These are phyloP conservation scores for Epichloe sibirici DNA, from an alignment of 2,329 filamentous ascomycete genomes.

Conservation along the genomic window DNA sequence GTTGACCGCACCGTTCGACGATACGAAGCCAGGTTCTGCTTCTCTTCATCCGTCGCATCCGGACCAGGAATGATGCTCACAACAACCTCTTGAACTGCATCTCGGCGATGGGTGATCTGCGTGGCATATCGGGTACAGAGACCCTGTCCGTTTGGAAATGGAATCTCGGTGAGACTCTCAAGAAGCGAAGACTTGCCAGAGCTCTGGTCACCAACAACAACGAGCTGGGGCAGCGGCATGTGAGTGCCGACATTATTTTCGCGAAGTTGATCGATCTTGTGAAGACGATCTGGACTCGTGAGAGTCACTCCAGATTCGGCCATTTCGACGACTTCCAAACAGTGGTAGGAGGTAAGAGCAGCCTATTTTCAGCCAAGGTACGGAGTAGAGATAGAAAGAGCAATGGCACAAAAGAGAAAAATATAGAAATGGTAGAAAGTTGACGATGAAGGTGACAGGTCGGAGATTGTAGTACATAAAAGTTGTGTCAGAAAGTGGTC, in stretches of 20 bases:
- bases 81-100: conserved; percentile 23
- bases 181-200: conserved; percentile 79
- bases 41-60: conserved; percentile 6
- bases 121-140: conserved; percentile 39
- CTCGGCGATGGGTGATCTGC: conserved; percentile 11
- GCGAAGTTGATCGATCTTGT: conserved; percentile 29
- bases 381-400: no score
- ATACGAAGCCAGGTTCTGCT: conserved; percentile 1
- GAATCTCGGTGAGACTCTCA: conserved; percentile 46
- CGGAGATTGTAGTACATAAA: no score
- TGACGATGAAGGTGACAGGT: no score
- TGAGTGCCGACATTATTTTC: conserved; percentile 26
- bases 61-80: conserved; percentile 26
- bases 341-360: not conserved
- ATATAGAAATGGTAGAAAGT: no score
- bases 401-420: no score
- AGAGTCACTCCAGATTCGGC: not conserved
- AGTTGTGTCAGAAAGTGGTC: no score
- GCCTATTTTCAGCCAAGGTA: not conserved
- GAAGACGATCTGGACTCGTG: conserved; percentile 3
- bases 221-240: conserved; percentile 45
- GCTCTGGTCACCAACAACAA: conserved; percentile 74
- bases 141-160: conserved; percentile 30
- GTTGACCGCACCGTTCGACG: not conserved
- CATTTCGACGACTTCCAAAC: not conserved